Percentiles rank a stretch among this genome's conserved stretches.
Conservation (phyloP, 345 rosid genomes). For the Durio zibethinus region DNA sequence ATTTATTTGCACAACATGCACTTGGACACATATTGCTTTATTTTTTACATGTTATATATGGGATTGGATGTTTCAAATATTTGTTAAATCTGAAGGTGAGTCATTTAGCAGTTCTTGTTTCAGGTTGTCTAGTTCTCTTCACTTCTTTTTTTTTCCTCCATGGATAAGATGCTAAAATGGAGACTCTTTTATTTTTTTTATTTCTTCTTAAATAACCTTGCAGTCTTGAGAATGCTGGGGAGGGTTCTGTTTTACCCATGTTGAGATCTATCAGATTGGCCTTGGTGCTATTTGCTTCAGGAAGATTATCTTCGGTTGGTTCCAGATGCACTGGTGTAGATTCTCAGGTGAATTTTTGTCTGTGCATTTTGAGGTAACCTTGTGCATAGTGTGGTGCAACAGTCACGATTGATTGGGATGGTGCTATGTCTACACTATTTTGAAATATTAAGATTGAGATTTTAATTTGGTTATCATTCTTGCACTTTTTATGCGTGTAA, state of each 20-base stretch:
- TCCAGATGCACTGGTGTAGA: constrained; percentile 51
- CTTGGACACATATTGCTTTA: neutral
- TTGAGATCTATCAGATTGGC: constrained; percentile 75
- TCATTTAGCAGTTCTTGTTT: neutral
- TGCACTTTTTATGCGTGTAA: neutral
- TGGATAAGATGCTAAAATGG: neutral
- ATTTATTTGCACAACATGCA: neutral
- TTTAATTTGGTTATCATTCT: neutral
- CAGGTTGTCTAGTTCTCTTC: neutral
- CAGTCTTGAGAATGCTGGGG: no score
- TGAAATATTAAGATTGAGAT: neutral
- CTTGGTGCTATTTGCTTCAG: constrained; percentile 58
- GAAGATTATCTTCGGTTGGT: constrained; percentile 41
- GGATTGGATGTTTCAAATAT: neutral
- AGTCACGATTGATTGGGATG: neutral
- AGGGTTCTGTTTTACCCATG: constrained; percentile 81
- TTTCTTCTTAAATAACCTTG: constrained; percentile 11
- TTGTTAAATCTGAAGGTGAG: neutral
- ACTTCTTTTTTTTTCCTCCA: neutral
- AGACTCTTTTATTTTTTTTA: neutral
- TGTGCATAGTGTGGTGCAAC: neutral
- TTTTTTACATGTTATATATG: neutral
- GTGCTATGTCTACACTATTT: neutral
- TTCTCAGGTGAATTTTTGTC: constrained; percentile 35
- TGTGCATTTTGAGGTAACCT: neutral